Conservation (phyloP, 2,329 filamentous ascomycete genomes). For the Arthrocladium fulminans region DNA sequence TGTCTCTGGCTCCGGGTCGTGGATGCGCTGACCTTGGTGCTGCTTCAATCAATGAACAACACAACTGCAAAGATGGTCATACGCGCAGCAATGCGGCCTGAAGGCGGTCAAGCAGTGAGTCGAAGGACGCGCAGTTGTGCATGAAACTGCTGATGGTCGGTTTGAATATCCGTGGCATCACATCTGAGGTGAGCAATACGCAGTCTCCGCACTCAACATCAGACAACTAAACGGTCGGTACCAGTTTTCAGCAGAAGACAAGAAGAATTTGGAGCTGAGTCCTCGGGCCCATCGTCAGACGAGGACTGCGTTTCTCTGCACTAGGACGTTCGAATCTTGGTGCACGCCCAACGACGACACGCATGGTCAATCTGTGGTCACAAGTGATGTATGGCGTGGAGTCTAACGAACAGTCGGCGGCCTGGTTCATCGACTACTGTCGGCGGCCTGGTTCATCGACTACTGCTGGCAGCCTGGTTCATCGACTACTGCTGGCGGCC, state of each 20-base stretch:
- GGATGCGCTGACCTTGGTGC: not conserved
- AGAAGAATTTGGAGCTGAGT: conserved; percentile 26
- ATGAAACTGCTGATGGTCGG: not conserved
- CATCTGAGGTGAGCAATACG: not conserved
- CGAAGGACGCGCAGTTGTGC: not conserved
- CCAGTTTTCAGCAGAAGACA: conserved; percentile 25
- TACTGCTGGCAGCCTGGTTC: conserved; percentile 43
- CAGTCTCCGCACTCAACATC: not conserved
- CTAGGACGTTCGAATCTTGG: conserved; percentile 29
- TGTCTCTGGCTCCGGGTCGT: not conserved
- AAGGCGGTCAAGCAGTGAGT: not conserved
- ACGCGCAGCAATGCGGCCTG: not conserved
- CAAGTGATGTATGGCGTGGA: conserved; percentile 44
- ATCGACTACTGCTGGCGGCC: conserved; percentile 46
- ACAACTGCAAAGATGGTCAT: not conserved
- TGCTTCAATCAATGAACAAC: conserved; percentile 5
- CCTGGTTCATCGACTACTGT: conserved; percentile 48
- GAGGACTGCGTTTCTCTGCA: conserved; percentile 30
- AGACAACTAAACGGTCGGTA: not conserved
- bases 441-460: conserved; percentile 41
- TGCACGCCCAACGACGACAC: conserved; percentile 24
- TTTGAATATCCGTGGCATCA: not conserved
- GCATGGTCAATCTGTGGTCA: conserved; percentile 31
- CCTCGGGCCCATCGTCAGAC: conserved; percentile 32
- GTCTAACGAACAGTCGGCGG: conserved; percentile 39